phyloP scores from a whole-genome alignment of 352 stramenopile genomes.

The Phytopythium kandeliae region DNA sequence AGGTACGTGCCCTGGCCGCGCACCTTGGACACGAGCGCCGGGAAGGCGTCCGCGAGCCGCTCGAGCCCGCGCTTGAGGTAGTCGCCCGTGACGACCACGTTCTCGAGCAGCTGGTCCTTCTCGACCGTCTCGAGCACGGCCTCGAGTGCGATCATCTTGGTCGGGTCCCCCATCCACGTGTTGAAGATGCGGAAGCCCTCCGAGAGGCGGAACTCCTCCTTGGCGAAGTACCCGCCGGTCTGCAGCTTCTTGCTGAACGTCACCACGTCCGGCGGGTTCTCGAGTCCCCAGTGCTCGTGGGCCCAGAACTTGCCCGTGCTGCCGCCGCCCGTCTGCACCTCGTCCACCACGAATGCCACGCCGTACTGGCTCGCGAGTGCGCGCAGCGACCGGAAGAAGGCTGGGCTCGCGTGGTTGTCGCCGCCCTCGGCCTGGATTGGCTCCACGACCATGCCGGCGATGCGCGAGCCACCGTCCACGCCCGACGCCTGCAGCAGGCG shows the following conservation, averaged over 20 bases:
- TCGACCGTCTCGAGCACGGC: conserved; percentile 66
- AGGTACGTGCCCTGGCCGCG: conserved; percentile 76
- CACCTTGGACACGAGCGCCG: conserved; percentile 60
- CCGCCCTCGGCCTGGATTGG: conserved; percentile 79
- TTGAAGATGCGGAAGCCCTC: conserved; percentile 86
- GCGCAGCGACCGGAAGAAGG: conserved; percentile 61
- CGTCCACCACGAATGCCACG: conserved; percentile 81
- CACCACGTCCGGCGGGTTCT: conserved; percentile 73
- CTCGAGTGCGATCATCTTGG: conserved; percentile 80
- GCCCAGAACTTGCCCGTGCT: conserved; percentile 85
- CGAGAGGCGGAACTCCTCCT: conserved; percentile 57
- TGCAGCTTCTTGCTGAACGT: conserved; percentile 88
- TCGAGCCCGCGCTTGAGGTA: conserved; percentile 55
- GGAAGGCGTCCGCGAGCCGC: conserved; percentile 40
- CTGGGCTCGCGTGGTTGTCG: conserved; percentile 69
- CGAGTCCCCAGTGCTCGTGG: conserved; percentile 73
- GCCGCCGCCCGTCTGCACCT: conserved; percentile 78
- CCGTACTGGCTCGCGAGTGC: conserved; percentile 46
- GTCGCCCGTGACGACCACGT: conserved; percentile 62
- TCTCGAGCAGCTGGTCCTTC: conserved; percentile 56
- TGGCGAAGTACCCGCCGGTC: conserved; percentile 78
- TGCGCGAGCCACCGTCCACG: conserved; percentile 30
- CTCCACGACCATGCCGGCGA: conserved; percentile 79
- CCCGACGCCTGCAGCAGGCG: conserved; percentile 26
- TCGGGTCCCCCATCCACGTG: conserved; percentile 85